These are phyloP conservation scores for Fusarium subglutinans DNA, from an alignment of 2,329 filamentous ascomycete species.

Conservation along the genomic window DNA sequence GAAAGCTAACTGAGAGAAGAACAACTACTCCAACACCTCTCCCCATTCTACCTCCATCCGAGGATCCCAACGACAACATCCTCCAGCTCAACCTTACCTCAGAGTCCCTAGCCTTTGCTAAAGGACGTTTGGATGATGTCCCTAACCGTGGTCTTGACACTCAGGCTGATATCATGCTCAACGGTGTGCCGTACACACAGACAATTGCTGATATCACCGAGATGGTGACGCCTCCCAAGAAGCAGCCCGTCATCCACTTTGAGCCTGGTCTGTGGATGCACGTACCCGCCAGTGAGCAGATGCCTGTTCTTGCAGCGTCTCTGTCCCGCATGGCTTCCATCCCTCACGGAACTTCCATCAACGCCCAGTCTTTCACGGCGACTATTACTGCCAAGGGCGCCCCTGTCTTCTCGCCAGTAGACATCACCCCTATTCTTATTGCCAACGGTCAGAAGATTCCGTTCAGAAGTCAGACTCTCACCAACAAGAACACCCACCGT, in stretches of 20 bases:
- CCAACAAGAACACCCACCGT: conserved; percentile 27
- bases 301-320: conserved; percentile 37
- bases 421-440: conserved; percentile 44
- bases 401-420: conserved; percentile 27
- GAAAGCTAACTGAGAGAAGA: background rate
- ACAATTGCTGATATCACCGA: conserved; percentile 48
- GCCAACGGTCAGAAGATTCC: background rate
- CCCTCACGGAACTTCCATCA: conserved; percentile 56
- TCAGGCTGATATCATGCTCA: conserved; percentile 48
- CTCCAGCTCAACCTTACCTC: conserved; percentile 52
- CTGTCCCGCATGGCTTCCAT: conserved; percentile 53
- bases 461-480: conserved; percentile 18
- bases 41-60: conserved; percentile 12
- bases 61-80: conserved; percentile 42
- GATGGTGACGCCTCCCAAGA: conserved; percentile 22
- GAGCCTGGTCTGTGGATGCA: conserved; percentile 54
- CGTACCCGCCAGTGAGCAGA: conserved; percentile 44
- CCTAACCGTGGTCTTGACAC: conserved; percentile 50
- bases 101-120: conserved; percentile 47
- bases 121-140: conserved; percentile 43
- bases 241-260: conserved; percentile 49
- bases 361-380: conserved; percentile 47
- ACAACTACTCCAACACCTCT: conserved; percentile 32
- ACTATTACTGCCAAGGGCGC: conserved; percentile 20
- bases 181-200: conserved; percentile 50